Base-by-base conservation (phyloP, 192 early-diverging fungal species). In the Coemansia sp. region DNA sequence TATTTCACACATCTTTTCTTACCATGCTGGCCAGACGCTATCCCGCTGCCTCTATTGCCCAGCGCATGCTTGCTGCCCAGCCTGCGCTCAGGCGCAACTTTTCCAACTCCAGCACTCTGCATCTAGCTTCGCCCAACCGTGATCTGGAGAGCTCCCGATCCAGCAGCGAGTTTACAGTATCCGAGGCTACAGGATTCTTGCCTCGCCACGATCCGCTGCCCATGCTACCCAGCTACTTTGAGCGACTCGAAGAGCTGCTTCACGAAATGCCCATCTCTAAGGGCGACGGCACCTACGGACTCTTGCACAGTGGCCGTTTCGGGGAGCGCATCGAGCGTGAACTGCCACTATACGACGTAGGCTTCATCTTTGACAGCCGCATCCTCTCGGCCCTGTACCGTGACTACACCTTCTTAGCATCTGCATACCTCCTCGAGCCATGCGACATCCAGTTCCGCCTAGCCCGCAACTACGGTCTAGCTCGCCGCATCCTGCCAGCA, bases 401-500 rank as follows among this genome's bases (percentile, higher is more conserved):
- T 33, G 93, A 95, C 76, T 92, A 91, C 62, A 91, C 92, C 10
- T 91, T 94, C 60, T 80, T 89, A 24, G 90, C 92, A 4, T 92
- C 90, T 1, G 89, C 93, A 12, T 95, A 95, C 63, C 75, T 95
- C 14, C 76, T 95, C 24, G 93, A 95, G 69, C 93, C 93, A 26
- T 94, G 92, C 62, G 92, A 95, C 69, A 81, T 93, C 37, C 73
- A 87, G 70, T 87, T 83, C 72, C 76, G 89, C 39, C 69, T 86
- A 57, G 83, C 76, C 0, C 83, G 86, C 4, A 84, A 89, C 21
- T 94, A 94, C 71, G 92, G 93, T 3, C 76, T 93, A 29, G 93
- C 88, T 8, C 78, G 93, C 9, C 82, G 84, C 33, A 64, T 91
- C 10, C 65, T 94, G 48, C 92, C 93, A 24, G 76, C 77, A 46